These are phyloP conservation scores for Ophiostoma ulmi DNA, from an alignment of 2,329 filamentous ascomycete species.

Conservation along the genomic window DNA sequence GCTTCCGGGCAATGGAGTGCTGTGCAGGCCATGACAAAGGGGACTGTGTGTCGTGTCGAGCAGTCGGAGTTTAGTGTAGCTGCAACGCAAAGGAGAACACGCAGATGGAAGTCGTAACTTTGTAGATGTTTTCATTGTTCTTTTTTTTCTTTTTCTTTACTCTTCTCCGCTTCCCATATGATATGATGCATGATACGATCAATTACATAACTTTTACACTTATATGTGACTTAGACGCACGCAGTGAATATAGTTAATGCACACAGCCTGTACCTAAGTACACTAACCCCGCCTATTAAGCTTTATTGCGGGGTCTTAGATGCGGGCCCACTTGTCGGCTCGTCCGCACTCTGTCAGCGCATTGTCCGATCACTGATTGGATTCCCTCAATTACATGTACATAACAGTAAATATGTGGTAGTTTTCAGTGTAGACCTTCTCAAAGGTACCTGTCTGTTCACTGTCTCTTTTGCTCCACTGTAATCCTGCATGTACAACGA, in stretches of 20 bases:
- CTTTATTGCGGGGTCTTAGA: background rate
- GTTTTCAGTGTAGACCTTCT: background rate
- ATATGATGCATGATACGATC: background rate
- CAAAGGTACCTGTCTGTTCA: background rate
- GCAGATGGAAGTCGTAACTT: background rate
- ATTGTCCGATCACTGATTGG: constrained; percentile 9
- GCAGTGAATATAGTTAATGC: background rate
- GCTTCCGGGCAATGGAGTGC: background rate
- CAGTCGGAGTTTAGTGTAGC: background rate
- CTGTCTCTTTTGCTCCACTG: background rate
- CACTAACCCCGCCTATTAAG: background rate
- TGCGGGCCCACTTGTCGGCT: background rate
- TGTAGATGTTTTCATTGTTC: background rate
- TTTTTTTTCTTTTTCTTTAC: no score
- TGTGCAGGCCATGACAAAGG: background rate
- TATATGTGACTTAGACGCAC: background rate
- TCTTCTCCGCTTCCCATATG: background rate
- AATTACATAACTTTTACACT: no score
- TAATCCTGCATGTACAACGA: background rate
- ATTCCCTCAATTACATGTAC: background rate
- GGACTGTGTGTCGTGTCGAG: background rate
- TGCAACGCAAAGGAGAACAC: background rate
- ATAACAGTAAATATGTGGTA: background rate
- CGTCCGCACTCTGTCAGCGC: constrained; percentile 3
- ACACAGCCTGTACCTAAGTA: background rate